phyloP scores from a whole-genome alignment of 164 flowering plant species.

The Nymphaea thermarum region DNA sequence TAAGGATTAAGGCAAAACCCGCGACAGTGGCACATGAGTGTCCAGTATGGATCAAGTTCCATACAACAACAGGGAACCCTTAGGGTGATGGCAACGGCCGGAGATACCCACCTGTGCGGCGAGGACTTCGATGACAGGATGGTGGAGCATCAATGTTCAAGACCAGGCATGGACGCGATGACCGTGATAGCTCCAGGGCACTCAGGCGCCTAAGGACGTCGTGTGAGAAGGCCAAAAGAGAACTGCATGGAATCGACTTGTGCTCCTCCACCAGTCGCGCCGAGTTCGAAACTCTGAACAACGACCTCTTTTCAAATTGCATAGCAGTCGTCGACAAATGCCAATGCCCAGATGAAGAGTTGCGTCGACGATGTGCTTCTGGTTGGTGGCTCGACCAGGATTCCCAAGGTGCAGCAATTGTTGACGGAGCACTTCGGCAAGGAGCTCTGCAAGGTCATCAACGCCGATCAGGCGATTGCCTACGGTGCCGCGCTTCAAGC shows the following conservation, averaged over 20 bases:
- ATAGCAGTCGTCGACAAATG: slow-evolving; percentile 46
- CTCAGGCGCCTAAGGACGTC: too few relatives aligned
- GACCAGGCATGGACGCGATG: too few relatives aligned
- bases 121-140: too few relatives aligned
- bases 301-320: slow-evolving; percentile 42
- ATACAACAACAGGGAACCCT: too few relatives aligned
- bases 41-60: too few relatives aligned
- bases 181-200: too few relatives aligned
- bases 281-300: slow-evolving; percentile 43
- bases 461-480: slow-evolving; percentile 60
- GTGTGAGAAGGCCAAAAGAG: too few relatives aligned
- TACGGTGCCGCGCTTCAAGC: slow-evolving; percentile 59
- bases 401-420: slow-evolving; percentile 42
- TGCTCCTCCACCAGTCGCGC: slow-evolving; percentile 39
- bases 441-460: slow-evolving; percentile 55
- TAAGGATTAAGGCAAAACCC: too few relatives aligned
- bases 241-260: slow-evolving; percentile 43
- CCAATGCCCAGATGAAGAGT: slow-evolving; percentile 42
- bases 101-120: too few relatives aligned
- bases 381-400: slow-evolving; percentile 52
- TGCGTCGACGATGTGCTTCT: slow-evolving; percentile 36
- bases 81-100: too few relatives aligned
- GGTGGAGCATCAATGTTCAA: too few relatives aligned
- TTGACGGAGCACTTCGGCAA: slow-evolving; percentile 49
- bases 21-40: too few relatives aligned